phyloP scores from a whole-genome alignment of 2,329 filamentous ascomycete genomes.

The Trichoderma lentiforme region DNA sequence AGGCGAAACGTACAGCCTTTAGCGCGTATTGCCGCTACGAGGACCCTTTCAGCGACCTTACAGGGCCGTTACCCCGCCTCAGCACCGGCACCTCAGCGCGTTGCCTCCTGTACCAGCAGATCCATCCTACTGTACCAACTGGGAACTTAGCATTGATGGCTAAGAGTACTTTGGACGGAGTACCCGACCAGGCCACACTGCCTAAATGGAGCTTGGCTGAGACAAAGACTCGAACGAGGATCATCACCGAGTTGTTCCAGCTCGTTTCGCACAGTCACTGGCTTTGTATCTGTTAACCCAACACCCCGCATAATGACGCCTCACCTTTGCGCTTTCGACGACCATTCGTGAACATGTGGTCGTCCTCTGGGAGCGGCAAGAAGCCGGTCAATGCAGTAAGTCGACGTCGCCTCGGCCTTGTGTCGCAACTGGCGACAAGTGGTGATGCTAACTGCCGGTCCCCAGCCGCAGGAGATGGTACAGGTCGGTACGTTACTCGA shows the following conservation, averaged over 20 bases:
- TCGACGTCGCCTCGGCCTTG: constrained; percentile 17
- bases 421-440: constrained; percentile 14
- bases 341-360: constrained; percentile 53
- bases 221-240: constrained; percentile 11
- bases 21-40: background rate
- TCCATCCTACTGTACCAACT: background rate
- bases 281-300: background rate
- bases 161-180: background rate
- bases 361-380: constrained; percentile 63
- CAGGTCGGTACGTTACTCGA: constrained; percentile 77
- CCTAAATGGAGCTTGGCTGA: constrained; percentile 12
- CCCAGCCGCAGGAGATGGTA: constrained; percentile 83
- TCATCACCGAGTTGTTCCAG: constrained; percentile 3
- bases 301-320: constrained; percentile 32
- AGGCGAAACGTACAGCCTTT: background rate
- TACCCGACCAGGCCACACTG: background rate
- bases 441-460: constrained; percentile 33
- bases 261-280: background rate
- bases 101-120: background rate
- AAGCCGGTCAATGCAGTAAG: constrained; percentile 70
- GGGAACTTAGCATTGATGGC: background rate
- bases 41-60: background rate
- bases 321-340: constrained; percentile 25
- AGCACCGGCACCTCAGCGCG: constrained; percentile 2
- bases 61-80: constrained; percentile 17